A percentile compares a stretch with the other conserved stretches of the same genome.
These are phyloP conservation scores for Rhizophlyctis rosea DNA, from an alignment of 192 early-diverging fungal species.

Conservation along the genomic window DNA sequence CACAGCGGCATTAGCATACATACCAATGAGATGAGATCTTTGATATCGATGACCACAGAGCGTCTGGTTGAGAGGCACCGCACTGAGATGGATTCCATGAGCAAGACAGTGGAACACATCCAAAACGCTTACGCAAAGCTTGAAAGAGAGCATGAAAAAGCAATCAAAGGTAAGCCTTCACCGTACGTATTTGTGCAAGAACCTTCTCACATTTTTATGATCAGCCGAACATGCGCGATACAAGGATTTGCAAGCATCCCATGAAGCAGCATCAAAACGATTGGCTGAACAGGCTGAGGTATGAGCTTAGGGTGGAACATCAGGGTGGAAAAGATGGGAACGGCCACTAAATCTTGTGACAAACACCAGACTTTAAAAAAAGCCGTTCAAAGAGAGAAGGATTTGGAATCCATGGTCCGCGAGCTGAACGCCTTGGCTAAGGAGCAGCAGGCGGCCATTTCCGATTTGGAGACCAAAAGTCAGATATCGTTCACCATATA, in stretches of 20 bases:
- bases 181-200: not conserved
- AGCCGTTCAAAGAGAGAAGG: constrained; percentile 22
- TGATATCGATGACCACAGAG: constrained; percentile 20
- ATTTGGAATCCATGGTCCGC: constrained; percentile 24
- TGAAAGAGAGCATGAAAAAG: constrained; percentile 41
- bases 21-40: constrained; percentile 22
- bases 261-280: constrained; percentile 28
- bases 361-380: constrained; percentile 16
- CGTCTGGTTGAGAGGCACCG: constrained; percentile 19
- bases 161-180: constrained; percentile 28
- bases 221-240: constrained; percentile 31
- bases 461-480: constrained; percentile 27
- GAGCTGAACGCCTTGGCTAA: constrained; percentile 35
- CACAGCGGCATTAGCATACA: constrained; percentile 17
- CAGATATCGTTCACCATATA: constrained; percentile 25
- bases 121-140: constrained; percentile 32
- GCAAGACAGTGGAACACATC: constrained; percentile 10
- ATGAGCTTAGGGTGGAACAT: too few species aligned
- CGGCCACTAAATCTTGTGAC: too few species aligned
- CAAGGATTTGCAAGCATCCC: constrained; percentile 23
- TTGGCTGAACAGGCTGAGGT: constrained; percentile 20
- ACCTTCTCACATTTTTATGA: not conserved
- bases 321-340: too few species aligned
- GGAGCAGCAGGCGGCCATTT: constrained; percentile 42
- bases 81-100: constrained; percentile 32